Evolutionary conservation across 208 protist species (phyloP).

Genomic region (Angomonas deanei): DNA sequence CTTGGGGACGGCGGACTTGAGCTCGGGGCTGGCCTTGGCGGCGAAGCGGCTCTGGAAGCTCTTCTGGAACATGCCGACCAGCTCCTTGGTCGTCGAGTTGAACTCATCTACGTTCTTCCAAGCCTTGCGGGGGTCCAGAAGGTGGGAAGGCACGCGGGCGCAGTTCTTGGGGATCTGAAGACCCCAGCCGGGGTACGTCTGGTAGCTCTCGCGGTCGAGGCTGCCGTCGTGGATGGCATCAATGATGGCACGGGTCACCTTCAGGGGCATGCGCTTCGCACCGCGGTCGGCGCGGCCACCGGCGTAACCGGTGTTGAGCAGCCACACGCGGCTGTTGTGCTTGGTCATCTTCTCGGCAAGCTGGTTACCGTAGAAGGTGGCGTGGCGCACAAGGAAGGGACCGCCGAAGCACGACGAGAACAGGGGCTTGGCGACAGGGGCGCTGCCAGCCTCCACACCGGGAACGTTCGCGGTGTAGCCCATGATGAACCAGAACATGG

Average conservation of each 20-base stretch:
- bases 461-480: constrained; percentile 93
- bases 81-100: constrained; percentile 67
- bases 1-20: constrained; percentile 82
- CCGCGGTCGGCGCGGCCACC: constrained; percentile 82
- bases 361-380: constrained; percentile 94
- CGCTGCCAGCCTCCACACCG: constrained; percentile 92
- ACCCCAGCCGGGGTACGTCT: constrained; percentile 82
- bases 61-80: constrained; percentile 87
- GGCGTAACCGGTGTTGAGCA: constrained; percentile 95
- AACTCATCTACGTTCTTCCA: constrained; percentile 88
- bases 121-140: constrained; percentile 87
- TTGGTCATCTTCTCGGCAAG: constrained; percentile 91
- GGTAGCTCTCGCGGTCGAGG: constrained; percentile 68
- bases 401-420: constrained; percentile 96
- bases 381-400: constrained; percentile 95
- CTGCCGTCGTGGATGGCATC: constrained; percentile 93
- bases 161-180: constrained; percentile 80
- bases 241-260: constrained; percentile 93
- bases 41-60: constrained; percentile 91
- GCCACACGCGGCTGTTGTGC: constrained; percentile 81
- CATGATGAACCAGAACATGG: constrained; percentile 93
- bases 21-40: constrained; percentile 60
- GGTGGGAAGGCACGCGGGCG: constrained; percentile 65
- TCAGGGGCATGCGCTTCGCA: constrained; percentile 84
- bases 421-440: constrained; percentile 81